These are phyloP conservation scores for Pleurotus sapidus DNA, from an alignment of 768 basidiomycete species.

Conservation along the genomic window DNA sequence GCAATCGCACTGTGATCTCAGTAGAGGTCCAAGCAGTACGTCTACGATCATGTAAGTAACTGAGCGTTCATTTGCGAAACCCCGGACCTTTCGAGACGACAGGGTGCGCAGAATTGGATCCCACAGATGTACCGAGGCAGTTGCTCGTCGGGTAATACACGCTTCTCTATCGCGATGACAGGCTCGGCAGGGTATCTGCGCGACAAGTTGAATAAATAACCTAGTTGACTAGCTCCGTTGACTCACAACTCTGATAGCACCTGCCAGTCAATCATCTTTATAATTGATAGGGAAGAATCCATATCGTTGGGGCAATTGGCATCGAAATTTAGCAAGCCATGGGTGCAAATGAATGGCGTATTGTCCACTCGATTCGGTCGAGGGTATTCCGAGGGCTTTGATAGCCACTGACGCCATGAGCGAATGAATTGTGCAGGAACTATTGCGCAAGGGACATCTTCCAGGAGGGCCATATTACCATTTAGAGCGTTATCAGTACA, in stretches of 20 bases:
- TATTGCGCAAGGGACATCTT: constrained; percentile 53
- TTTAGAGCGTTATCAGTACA: constrained; percentile 56
- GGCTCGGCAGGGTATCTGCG: constrained; percentile 58
- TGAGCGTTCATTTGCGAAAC: not conserved
- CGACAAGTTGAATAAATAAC: not conserved
- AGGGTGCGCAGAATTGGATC: constrained; percentile 55
- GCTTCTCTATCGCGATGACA: constrained; percentile 46
- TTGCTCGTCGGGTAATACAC: constrained; percentile 23
- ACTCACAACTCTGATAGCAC: constrained; percentile 56
- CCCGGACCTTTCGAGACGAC: constrained; percentile 54
- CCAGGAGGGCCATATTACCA: constrained; percentile 40
- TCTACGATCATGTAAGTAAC: constrained; percentile 25
- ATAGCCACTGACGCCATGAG: constrained; percentile 70
- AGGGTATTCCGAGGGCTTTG: constrained; percentile 46
- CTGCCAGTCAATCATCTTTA: constrained; percentile 66
- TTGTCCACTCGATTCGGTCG: constrained; percentile 69
- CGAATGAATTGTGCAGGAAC: constrained; percentile 61
- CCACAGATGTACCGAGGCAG: constrained; percentile 40
- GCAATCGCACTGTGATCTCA: constrained; percentile 57
- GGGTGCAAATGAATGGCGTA: constrained; percentile 61
- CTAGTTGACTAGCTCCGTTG: not conserved
- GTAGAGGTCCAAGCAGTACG: constrained; percentile 57
- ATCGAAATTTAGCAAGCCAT: constrained; percentile 62
- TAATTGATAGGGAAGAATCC: constrained; percentile 51
- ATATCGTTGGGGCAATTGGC: constrained; percentile 60